A percentile compares a stretch with the other conserved stretches of the same genome.
Conservation (phyloP, 441 rosid species). For the Adansonia rubrostipa region DNA sequence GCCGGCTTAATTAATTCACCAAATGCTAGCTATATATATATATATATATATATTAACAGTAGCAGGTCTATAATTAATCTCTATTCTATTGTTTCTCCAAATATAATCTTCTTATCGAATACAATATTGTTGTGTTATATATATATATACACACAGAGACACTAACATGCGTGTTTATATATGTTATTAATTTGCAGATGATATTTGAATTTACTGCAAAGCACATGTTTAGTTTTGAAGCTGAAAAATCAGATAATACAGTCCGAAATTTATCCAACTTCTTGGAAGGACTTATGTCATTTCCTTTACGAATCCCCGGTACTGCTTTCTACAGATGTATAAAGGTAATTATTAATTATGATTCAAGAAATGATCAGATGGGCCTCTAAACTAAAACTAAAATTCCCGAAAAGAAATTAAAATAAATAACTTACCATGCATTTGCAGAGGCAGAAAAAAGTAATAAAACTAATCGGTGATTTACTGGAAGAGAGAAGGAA, state of each 20-base stretch:
- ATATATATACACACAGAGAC: too few relatives aligned
- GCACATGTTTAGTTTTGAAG: constrained; percentile 26
- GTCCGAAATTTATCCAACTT: constrained; percentile 5
- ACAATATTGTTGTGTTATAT: too few relatives aligned
- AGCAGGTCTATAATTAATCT: neutral
- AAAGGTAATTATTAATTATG: neutral
- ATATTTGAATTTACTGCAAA: constrained; percentile 22
- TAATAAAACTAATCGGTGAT: neutral
- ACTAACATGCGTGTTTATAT: too few relatives aligned
- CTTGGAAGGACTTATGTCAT: constrained; percentile 27
- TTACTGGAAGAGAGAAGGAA: constrained; percentile 6
- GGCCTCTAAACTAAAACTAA: neutral
- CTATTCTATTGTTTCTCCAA: too few relatives aligned
- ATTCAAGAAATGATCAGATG: neutral
- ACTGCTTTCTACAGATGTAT: constrained; percentile 19
- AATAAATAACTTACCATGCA: neutral
- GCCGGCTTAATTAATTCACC: too few relatives aligned
- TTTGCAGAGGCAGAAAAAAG: constrained; percentile 14
- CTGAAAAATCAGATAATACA: constrained; percentile 13
- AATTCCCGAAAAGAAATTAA: neutral
- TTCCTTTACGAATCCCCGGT: neutral
- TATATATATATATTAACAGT: too few relatives aligned
- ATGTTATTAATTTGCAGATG: constrained; percentile 24
- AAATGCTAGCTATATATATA: neutral
- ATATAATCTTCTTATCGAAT: too few relatives aligned